A percentile compares a stretch with the other conserved stretches of the same genome.
phyloP scores from a whole-genome alignment of 495 filamentous ascomycete species.

The Aspergillus biplanus region DNA sequence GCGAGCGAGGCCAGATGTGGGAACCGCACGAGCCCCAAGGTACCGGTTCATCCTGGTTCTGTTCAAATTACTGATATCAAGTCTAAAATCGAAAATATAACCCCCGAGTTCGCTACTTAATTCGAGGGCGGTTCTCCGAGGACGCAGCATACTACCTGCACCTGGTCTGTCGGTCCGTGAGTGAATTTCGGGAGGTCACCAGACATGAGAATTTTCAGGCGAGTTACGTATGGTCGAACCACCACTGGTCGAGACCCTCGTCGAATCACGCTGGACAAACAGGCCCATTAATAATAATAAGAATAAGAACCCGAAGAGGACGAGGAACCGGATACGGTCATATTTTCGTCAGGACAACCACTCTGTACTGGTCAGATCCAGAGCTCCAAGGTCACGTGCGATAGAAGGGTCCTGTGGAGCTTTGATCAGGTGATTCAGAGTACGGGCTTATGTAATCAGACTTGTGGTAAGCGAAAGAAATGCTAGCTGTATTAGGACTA shows the following conservation, averaged over 20 bases:
- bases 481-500: neutral
- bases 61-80: neutral
- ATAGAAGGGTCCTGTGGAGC: neutral
- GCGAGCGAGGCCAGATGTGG: neutral
- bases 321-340: slow-evolving; percentile 13
- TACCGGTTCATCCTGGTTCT: neutral
- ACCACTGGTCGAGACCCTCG: neutral
- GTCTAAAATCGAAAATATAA: neutral
- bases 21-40: neutral
- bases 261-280: no score
- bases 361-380: no score
- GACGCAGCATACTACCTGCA: neutral
- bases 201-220: slow-evolving; percentile 23
- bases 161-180: neutral
- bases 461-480: no score
- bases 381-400: neutral
- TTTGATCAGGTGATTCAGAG: neutral
- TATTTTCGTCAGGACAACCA: slow-evolving; percentile 5
- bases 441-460: no score
- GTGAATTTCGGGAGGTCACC: slow-evolving; percentile 24
- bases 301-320: neutral
- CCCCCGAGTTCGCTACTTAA: neutral
- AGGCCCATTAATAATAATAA: neutral
- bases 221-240: neutral
- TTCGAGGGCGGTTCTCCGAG: no score